Conservation (phyloP, 2,329 filamentous ascomycete genomes). For the Cadophora malorum region DNA sequence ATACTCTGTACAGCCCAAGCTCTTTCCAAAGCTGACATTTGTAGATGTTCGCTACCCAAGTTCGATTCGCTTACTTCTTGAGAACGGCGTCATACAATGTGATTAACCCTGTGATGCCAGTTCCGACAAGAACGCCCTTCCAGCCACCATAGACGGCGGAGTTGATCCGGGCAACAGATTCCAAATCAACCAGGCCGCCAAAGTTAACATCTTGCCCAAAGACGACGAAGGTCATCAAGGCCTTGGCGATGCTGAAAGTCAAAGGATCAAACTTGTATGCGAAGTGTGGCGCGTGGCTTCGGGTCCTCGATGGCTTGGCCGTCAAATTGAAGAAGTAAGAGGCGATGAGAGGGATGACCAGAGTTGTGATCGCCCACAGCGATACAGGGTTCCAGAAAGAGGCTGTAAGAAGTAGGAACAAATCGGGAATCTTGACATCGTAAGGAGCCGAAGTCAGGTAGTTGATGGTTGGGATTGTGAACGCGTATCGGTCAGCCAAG, state of each 20-base stretch:
- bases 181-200: slow-evolving; percentile 64
- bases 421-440: slow-evolving; percentile 75
- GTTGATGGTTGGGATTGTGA: slow-evolving; percentile 70
- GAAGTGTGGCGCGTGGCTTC: slow-evolving; percentile 50
- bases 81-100: slow-evolving; percentile 81
- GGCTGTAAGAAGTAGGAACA: slow-evolving; percentile 77
- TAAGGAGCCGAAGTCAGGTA: slow-evolving; percentile 62
- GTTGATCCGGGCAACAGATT: slow-evolving; percentile 68
- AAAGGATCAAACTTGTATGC: slow-evolving; percentile 80
- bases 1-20: slow-evolving; percentile 25
- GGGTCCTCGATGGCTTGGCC: slow-evolving; percentile 50
- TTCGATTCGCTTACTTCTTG: slow-evolving; percentile 58
- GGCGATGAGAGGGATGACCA: slow-evolving; percentile 71
- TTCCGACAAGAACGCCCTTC: slow-evolving; percentile 71
- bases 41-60: neutral
- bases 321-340: slow-evolving; percentile 94
- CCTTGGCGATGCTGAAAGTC: slow-evolving; percentile 89
- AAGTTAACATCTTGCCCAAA: slow-evolving; percentile 73
- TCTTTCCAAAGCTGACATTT: slow-evolving; percentile 13
- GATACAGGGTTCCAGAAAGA: slow-evolving; percentile 85
- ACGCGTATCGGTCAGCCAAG: slow-evolving; percentile 73
- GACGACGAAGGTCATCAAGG: slow-evolving; percentile 79
- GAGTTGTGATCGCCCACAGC: slow-evolving; percentile 77
- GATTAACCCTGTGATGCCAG: slow-evolving; percentile 70
- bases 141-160: slow-evolving; percentile 74